Evolutionary conservation across 495 filamentous ascomycete genomes (phyloP).

Genomic region (Lasiosphaeriaceae sp.): DNA sequence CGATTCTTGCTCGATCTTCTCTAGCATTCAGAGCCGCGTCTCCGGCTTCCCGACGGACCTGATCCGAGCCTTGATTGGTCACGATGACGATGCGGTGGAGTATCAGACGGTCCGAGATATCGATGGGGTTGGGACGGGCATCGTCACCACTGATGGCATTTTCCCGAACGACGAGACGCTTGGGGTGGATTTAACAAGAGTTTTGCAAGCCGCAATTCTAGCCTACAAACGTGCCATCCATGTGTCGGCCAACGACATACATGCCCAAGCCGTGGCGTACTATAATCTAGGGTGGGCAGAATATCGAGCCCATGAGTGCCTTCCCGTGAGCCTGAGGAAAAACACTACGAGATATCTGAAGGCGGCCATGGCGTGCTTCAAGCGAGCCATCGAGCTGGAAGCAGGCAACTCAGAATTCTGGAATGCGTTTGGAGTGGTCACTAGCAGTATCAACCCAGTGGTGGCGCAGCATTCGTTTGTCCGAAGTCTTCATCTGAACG

Average conservation of each 20-base stretch:
- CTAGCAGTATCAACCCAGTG: slow-evolving; percentile 74
- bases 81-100: slow-evolving; percentile 45
- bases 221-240: slow-evolving; percentile 83
- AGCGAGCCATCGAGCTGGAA: slow-evolving; percentile 91
- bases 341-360: slow-evolving; percentile 64
- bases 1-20: slow-evolving; percentile 83
- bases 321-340: slow-evolving; percentile 44
- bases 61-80: slow-evolving; percentile 53
- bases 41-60: slow-evolving; percentile 53
- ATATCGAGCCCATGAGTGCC: slow-evolving; percentile 68
- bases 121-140: slow-evolving; percentile 60
- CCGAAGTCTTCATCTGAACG: slow-evolving; percentile 89
- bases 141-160: slow-evolving; percentile 40
- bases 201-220: slow-evolving; percentile 67
- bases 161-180: slow-evolving; percentile 44
- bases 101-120: slow-evolving; percentile 64
- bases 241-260: slow-evolving; percentile 65
- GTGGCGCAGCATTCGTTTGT: slow-evolving; percentile 94
- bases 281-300: slow-evolving; percentile 97
- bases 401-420: slow-evolving; percentile 96
- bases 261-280: slow-evolving; percentile 93
- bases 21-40: slow-evolving; percentile 64
- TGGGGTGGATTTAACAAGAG: slow-evolving; percentile 44
- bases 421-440: slow-evolving; percentile 92
- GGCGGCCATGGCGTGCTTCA: slow-evolving; percentile 88